Conservation (phyloP, 306 rosid species). For the Fagus crenata region DNA sequence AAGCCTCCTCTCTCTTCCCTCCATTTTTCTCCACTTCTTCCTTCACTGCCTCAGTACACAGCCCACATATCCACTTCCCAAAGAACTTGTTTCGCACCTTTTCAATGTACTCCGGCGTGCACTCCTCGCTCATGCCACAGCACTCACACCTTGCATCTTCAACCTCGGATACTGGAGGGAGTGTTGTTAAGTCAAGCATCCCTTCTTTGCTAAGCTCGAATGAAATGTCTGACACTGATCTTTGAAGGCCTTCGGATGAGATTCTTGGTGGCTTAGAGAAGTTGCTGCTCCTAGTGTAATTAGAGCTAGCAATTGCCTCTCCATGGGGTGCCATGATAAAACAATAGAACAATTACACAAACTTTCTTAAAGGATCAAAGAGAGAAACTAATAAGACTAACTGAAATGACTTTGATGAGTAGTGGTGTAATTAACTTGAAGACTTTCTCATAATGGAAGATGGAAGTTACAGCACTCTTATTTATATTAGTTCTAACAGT, state of each 20-base stretch:
- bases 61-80: conserved; percentile 83
- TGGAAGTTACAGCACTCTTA: conserved; percentile 24
- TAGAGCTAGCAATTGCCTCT: conserved; percentile 42
- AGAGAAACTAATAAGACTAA: not conserved
- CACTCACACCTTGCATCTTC: conserved; percentile 90
- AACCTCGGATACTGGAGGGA: conserved; percentile 69
- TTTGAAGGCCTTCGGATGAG: conserved; percentile 53
- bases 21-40: conserved; percentile 84
- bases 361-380: not conserved
- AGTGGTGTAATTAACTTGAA: not conserved
- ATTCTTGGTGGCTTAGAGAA: conserved; percentile 53
- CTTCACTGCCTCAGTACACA: conserved; percentile 86
- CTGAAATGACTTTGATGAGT: not conserved
- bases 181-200: conserved; percentile 20
- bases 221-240: conserved; percentile 78
- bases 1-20: conserved; percentile 69
- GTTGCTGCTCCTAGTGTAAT: conserved; percentile 33
- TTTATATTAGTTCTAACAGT: conserved; percentile 48
- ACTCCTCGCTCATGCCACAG: conserved; percentile 94
- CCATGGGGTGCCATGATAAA: conserved; percentile 76
- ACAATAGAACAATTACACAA: not conserved
- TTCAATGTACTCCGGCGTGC: conserved; percentile 79
- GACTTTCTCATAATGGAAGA: conserved; percentile 18
- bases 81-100: conserved; percentile 59
- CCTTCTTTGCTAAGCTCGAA: conserved; percentile 57